These are phyloP conservation scores for Teunomyces funiuensis DNA, from an alignment of 805 yeast species.

Conservation along the genomic window DNA sequence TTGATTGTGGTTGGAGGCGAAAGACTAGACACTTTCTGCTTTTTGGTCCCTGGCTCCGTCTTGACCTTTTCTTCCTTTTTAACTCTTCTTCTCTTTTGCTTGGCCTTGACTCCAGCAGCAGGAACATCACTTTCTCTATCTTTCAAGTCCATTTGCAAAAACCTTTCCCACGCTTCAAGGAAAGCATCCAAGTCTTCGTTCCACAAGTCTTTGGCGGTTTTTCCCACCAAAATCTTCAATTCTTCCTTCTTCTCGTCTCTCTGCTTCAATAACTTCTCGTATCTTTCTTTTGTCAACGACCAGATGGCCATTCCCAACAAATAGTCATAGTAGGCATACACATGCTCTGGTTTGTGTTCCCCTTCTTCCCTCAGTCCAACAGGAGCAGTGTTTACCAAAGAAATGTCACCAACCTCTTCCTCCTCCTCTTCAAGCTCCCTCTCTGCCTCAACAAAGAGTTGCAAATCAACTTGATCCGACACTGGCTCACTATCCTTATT, in stretches of 20 bases:
- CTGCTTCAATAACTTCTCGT: conserved; percentile 74
- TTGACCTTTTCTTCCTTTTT: conserved; percentile 10
- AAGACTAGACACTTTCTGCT: not conserved
- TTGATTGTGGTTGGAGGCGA: not conserved
- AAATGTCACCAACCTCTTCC: conserved; percentile 39
- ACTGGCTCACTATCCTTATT: conserved; percentile 68
- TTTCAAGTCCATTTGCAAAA: conserved; percentile 63
- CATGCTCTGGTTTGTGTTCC: conserved; percentile 51
- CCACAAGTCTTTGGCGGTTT: conserved; percentile 89
- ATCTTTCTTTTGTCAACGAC: conserved; percentile 89
- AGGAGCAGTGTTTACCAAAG: conserved; percentile 20
- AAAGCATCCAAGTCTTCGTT: conserved; percentile 76
- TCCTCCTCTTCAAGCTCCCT: conserved; percentile 39
- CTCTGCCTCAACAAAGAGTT: conserved; percentile 25
- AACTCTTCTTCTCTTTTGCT: conserved; percentile 22
- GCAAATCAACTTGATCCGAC: conserved; percentile 34
- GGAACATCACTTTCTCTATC: conserved; percentile 53
- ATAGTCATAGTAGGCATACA: conserved; percentile 75
- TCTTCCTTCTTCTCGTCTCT: conserved; percentile 71
- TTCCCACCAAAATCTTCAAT: conserved; percentile 60
- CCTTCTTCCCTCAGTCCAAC: conserved; percentile 29
- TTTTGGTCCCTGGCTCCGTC: conserved; percentile 10
- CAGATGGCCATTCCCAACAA: conserved; percentile 89
- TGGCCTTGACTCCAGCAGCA: conserved; percentile 43
- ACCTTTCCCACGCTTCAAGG: conserved; percentile 61